Conservation (phyloP, 495 filamentous ascomycete species). For the Penicillium dipodomyicola region DNA sequence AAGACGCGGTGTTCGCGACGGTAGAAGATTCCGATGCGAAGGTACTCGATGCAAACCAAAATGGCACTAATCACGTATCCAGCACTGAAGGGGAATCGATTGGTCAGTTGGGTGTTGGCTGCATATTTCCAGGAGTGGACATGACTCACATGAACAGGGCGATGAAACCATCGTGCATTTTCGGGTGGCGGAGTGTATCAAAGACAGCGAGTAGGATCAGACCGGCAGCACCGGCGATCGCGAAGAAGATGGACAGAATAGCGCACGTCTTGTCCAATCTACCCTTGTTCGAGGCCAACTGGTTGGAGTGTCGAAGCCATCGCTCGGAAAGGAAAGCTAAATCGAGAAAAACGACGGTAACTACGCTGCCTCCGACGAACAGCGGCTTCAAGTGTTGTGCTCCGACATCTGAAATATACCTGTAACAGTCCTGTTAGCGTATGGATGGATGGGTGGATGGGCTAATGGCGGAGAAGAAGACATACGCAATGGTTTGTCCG, state of each 20-base stretch:
- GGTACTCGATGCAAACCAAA: constrained; percentile 84
- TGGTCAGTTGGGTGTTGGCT: constrained; percentile 1
- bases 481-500: constrained; percentile 71
- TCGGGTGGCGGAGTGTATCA: constrained; percentile 66
- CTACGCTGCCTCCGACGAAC: constrained; percentile 75
- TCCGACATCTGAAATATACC: constrained; percentile 78
- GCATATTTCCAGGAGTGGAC: not conserved
- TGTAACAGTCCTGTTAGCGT: constrained; percentile 12
- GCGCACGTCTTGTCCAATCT: constrained; percentile 67
- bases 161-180: constrained; percentile 73
- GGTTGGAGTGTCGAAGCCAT: constrained; percentile 74
- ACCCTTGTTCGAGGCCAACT: constrained; percentile 68
- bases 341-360: constrained; percentile 84
- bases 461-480: constrained; percentile 10
- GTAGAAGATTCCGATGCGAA: constrained; percentile 74
- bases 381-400: constrained; percentile 73
- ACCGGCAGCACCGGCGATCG: constrained; percentile 71
- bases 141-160: constrained; percentile 71
- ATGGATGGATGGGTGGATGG: not conserved
- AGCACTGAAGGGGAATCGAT: constrained; percentile 24
- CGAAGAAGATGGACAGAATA: constrained; percentile 65
- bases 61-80: constrained; percentile 74
- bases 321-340: constrained; percentile 77
- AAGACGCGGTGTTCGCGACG: constrained; percentile 66
- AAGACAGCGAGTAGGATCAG: constrained; percentile 82